phyloP scores from a whole-genome alignment of 2,329 filamentous ascomycete genomes.

The Epichloe bromicola region DNA sequence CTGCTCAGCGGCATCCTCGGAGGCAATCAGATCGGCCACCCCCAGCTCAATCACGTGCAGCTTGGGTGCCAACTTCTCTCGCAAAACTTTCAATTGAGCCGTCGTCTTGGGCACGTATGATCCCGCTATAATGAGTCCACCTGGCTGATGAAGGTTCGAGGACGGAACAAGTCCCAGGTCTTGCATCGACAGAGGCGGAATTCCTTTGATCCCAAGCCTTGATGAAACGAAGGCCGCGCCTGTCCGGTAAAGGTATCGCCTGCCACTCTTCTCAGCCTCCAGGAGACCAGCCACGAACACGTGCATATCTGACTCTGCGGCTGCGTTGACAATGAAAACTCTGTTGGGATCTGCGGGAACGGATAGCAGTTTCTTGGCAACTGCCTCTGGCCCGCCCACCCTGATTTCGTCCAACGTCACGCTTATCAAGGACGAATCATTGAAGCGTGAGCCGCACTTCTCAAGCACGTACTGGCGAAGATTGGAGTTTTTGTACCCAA shows the following conservation, averaged over 20 bases:
- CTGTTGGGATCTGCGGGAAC: constrained; percentile 21
- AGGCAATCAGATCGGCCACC: constrained; percentile 17
- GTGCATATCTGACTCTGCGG: constrained; percentile 40
- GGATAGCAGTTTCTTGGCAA: constrained; percentile 14
- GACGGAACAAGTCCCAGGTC: constrained; percentile 23
- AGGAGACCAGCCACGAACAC: constrained; percentile 38
- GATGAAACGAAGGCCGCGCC: constrained; percentile 30
- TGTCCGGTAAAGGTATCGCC: constrained; percentile 24
- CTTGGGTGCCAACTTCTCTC: constrained; percentile 21
- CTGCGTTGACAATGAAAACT: constrained; percentile 41
- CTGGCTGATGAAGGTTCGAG: constrained; percentile 10
- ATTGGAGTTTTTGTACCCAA: constrained; percentile 42
- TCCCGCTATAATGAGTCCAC: constrained; percentile 40
- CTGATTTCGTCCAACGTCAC: constrained; percentile 18
- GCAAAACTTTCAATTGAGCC: constrained; percentile 32
- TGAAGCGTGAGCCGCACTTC: constrained; percentile 27
- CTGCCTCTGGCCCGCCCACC: constrained; percentile 15
- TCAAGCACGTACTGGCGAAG: constrained; percentile 34
- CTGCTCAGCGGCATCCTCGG: constrained; percentile 16
- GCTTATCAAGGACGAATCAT: constrained; percentile 13
- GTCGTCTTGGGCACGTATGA: constrained; percentile 47
- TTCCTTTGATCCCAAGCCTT: constrained; percentile 35
- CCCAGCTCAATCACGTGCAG: constrained; percentile 35
- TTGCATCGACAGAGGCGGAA: constrained; percentile 32
- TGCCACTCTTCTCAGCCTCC: constrained; percentile 17